Percentiles rank a stretch among this genome's conserved stretches.
Evolutionary conservation across 768 basidiomycete species (phyloP).

Genomic region (Agaricus blazei): DNA sequence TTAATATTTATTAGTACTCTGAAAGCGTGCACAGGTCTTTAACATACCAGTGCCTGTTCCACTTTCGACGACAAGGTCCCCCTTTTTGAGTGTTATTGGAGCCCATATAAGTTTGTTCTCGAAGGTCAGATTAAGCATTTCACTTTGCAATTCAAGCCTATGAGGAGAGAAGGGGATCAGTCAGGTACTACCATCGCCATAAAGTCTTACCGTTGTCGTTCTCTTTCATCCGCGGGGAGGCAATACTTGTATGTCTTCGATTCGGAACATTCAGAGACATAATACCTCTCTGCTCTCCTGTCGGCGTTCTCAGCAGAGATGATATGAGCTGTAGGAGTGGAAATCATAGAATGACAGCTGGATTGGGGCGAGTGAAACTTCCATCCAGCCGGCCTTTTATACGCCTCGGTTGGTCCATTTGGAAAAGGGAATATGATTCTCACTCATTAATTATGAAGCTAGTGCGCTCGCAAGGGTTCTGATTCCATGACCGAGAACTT

Average conservation of each 20-base stretch:
- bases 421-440: too few relatives aligned
- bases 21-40: neutral
- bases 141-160: neutral
- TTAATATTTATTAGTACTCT: neutral
- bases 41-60: conserved; percentile 7
- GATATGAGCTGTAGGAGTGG: too few relatives aligned
- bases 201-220: neutral
- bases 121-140: neutral
- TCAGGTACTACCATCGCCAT: too few relatives aligned
- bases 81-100: conserved; percentile 1
- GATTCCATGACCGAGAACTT: too few relatives aligned
- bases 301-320: too few relatives aligned
- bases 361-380: too few relatives aligned
- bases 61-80: conserved; percentile 7
- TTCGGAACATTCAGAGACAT: neutral
- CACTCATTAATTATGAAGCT: too few relatives aligned
- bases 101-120: conserved; percentile 7
- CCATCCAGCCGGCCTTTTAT: too few relatives aligned
- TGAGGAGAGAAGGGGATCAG: neutral
- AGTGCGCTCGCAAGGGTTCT: too few relatives aligned
- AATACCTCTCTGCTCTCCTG: neutral
- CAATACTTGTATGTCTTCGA: neutral
- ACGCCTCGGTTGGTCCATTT: too few relatives aligned
- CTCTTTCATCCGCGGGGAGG: neutral
- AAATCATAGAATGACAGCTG: too few relatives aligned